phyloP scores from a whole-genome alignment of 345 rosid species.

The Hibiscus trionum region DNA sequence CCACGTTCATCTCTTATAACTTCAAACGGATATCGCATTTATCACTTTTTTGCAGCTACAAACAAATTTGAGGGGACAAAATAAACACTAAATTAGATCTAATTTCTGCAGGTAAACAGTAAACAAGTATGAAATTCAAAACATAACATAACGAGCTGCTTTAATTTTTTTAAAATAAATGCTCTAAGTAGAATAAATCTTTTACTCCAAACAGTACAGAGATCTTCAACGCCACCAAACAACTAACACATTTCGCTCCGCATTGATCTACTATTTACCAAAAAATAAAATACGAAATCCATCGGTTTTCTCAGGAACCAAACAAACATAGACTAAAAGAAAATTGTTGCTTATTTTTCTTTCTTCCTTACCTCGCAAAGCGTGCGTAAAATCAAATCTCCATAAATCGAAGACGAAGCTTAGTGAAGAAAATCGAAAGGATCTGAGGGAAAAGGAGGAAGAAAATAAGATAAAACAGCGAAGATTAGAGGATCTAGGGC shows the following conservation, averaged over 20 bases:
- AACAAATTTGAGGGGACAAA: not conserved
- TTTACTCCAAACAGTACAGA: not conserved
- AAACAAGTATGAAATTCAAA: not conserved
- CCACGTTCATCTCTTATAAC: not conserved
- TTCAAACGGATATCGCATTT: not conserved
- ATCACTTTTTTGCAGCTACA: not conserved
- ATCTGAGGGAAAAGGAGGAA: conserved; percentile 16
- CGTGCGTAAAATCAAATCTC: conserved; percentile 30
- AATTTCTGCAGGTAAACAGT: not conserved
- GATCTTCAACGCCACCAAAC: conserved; percentile 3
- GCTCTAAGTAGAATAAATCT: not conserved
- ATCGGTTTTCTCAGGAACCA: conserved; percentile 20
- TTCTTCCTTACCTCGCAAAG: conserved; percentile 26
- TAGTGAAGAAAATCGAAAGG: conserved; percentile 15
- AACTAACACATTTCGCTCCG: conserved; percentile 1
- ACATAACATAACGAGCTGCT: not conserved
- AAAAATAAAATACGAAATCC: conserved; percentile 5
- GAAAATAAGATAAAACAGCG: not conserved
- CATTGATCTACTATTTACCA: conserved; percentile 32
- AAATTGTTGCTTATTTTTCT: not conserved
- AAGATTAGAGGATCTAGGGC: conserved; percentile 27
- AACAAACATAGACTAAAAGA: conserved; percentile 14
- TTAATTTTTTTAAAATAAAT: not conserved
- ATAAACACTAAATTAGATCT: not conserved
- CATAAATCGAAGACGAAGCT: conserved; percentile 24